Evolutionary conservation across 108 stramenopile genomes (phyloP).

Genomic region (Discostella pseudostelligera): DNA sequence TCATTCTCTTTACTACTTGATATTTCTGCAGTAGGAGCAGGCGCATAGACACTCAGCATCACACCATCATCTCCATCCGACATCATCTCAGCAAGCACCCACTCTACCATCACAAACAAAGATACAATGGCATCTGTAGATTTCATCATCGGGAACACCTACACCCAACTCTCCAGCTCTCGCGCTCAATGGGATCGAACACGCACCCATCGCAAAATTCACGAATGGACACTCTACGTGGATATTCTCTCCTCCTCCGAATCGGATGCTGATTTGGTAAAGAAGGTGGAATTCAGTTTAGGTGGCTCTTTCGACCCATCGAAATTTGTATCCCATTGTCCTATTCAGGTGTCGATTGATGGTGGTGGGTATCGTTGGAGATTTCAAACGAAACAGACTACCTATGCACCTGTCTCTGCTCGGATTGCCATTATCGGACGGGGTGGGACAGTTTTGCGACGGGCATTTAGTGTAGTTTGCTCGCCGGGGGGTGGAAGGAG

Average conservation of each 20-base stretch:
- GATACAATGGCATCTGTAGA: slow-evolving; percentile 1
- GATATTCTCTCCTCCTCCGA: slow-evolving; percentile 19
- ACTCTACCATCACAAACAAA: too few species aligned
- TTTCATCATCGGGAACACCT: slow-evolving; percentile 49
- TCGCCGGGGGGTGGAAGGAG: background rate
- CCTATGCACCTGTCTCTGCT: slow-evolving; percentile 23
- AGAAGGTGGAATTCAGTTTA: slow-evolving; percentile 38
- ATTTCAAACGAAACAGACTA: slow-evolving; percentile 39
- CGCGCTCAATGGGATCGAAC: slow-evolving; percentile 18
- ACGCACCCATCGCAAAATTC: slow-evolving; percentile 13
- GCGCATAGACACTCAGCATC: too few species aligned
- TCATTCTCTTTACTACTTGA: too few species aligned
- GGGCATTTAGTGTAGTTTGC: background rate
- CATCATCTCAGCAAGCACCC: too few species aligned
- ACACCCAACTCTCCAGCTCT: slow-evolving; percentile 14
- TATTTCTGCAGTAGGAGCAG: too few species aligned
- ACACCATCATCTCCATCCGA: too few species aligned
- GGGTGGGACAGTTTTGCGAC: slow-evolving; percentile 25
- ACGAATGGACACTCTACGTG: slow-evolving; percentile 44
- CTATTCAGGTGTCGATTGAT: slow-evolving; percentile 9
- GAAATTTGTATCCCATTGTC: slow-evolving; percentile 21
- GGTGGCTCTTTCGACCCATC: slow-evolving; percentile 18
- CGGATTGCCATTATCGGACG: slow-evolving; percentile 36
- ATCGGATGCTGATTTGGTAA: slow-evolving; percentile 37
- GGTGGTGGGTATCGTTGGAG: slow-evolving; percentile 16